Evolutionary conservation across 257 asterid genomes (phyloP).

Genomic region (Petrea volubilis): DNA sequence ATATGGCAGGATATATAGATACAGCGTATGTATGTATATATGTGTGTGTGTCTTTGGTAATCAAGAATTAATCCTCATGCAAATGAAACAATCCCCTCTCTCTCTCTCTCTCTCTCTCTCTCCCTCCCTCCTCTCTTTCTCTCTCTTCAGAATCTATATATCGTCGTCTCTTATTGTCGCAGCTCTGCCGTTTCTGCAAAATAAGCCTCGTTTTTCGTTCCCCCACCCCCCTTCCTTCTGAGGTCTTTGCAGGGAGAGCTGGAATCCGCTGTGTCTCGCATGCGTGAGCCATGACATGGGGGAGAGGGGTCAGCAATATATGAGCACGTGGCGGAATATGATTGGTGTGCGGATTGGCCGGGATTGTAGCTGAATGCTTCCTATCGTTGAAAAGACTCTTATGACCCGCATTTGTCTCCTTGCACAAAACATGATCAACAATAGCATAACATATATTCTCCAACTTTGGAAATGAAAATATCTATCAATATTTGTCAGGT

Average conservation of each 20-base stretch:
- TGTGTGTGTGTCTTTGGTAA: not conserved
- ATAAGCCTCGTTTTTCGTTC: constrained; percentile 76
- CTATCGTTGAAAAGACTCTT: not conserved
- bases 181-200: constrained; percentile 37
- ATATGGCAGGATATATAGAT: too few species aligned
- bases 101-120: not conserved
- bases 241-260: constrained; percentile 35
- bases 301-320: not conserved
- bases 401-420: constrained; percentile 20
- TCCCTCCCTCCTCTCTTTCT: too few species aligned
- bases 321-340: not conserved
- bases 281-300: constrained; percentile 18
- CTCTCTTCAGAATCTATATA: constrained; percentile 32
- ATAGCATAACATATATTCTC: not conserved
- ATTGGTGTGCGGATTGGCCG: constrained; percentile 6
- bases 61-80: constrained; percentile 28
- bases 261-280: constrained; percentile 31
- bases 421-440: not conserved
- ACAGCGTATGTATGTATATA: constrained; percentile 1
- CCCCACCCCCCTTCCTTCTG: constrained; percentile 38
- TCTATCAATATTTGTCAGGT: too few species aligned
- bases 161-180: constrained; percentile 30
- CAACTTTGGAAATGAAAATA: not conserved
- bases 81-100: not conserved
- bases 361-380: constrained; percentile 17